Percentiles rank a stretch among this genome's conserved stretches.
These are phyloP conservation scores for Russula brevipes DNA, from an alignment of 768 basidiomycete genomes.

Conservation along the genomic window DNA sequence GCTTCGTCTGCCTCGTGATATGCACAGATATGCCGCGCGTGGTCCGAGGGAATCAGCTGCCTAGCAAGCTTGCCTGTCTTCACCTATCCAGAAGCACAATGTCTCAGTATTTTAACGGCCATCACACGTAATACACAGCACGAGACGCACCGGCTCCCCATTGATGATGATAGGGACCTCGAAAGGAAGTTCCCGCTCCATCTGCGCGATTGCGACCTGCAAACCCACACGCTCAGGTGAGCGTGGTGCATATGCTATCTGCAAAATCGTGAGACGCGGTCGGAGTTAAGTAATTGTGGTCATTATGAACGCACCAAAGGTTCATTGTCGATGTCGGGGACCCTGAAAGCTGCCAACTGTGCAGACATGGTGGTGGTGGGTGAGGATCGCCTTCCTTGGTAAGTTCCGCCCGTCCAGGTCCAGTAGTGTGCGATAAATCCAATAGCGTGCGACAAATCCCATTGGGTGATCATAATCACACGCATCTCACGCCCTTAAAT, in stretches of 20 bases:
- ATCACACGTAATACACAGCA: background rate
- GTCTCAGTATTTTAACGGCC: background rate
- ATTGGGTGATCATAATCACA: background rate
- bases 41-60: constrained; percentile 83
- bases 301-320: constrained; percentile 62
- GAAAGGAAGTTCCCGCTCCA: constrained; percentile 81
- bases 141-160: constrained; percentile 64
- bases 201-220: constrained; percentile 65
- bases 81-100: constrained; percentile 42
- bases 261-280: constrained; percentile 10
- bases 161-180: constrained; percentile 93
- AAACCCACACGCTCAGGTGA: constrained; percentile 73
- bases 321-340: constrained; percentile 87
- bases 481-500: no score
- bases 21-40: constrained; percentile 70
- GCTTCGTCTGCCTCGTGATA: constrained; percentile 87
- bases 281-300: background rate
- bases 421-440: background rate
- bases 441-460: background rate
- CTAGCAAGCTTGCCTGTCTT: constrained; percentile 73
- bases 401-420: constrained; percentile 12
- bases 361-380: constrained; percentile 34
- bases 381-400: background rate
- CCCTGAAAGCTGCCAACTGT: constrained; percentile 80
- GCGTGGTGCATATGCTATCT: constrained; percentile 76